Evolutionary conservation across 768 basidiomycete genomes (phyloP).

Genomic region (Lactifluus rugatus): DNA sequence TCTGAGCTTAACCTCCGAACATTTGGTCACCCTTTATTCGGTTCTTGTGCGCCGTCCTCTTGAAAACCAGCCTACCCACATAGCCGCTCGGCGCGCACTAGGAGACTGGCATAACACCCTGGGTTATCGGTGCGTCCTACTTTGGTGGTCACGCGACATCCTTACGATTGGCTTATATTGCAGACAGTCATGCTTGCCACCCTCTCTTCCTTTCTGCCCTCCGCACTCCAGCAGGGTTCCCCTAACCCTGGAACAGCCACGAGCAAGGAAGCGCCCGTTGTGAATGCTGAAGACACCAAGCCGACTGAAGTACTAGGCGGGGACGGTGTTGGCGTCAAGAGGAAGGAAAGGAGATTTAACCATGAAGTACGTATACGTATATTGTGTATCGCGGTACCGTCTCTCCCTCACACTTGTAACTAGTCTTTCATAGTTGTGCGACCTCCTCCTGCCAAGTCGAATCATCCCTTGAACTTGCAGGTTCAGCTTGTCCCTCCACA

Average conservation of each 20-base stretch:
- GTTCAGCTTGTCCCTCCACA: conserved; percentile 80
- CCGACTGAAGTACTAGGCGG: conserved; percentile 2
- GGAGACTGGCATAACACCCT: background rate
- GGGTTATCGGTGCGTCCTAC: background rate
- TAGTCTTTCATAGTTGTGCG: conserved; percentile 90
- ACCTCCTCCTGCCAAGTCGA: conserved; percentile 76
- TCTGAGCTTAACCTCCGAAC: background rate
- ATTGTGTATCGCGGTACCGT: background rate
- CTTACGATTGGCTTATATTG: background rate
- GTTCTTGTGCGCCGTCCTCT: background rate
- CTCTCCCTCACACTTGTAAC: background rate
- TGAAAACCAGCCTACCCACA: background rate
- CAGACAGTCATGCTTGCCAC: conserved; percentile 13
- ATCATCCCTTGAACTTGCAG: conserved; percentile 83
- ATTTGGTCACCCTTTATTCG: background rate
- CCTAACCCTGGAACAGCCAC: conserved; percentile 7
- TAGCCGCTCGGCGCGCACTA: background rate
- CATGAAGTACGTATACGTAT: conserved; percentile 35
- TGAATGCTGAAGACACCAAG: background rate
- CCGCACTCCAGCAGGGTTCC: conserved; percentile 11
- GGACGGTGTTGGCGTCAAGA: conserved; percentile 30
- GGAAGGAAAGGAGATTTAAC: conserved; percentile 38
- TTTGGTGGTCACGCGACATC: background rate
- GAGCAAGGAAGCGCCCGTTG: background rate
- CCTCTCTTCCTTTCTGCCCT: conserved; percentile 15